Evolutionary conservation across 306 rosid species (phyloP), one percentile per base, ranked within the genome.

Genomic region (Vicia sativa): DNA sequence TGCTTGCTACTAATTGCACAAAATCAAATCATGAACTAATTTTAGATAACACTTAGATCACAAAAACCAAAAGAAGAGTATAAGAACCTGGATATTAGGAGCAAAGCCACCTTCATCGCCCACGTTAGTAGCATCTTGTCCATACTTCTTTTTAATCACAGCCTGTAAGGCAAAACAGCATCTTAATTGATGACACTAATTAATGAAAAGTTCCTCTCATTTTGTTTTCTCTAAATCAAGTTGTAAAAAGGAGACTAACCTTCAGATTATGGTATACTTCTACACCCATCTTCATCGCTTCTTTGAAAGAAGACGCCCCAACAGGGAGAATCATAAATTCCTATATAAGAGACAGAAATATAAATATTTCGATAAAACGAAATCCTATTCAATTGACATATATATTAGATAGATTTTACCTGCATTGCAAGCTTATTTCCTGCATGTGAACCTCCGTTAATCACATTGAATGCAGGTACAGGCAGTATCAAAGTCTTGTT

Each of bases 41-140:
- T 44, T 16, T 28, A 42, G 45, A 65, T 29, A 61, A 67, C 38
- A 21, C 11, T 18, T 18, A 21, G 81, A 37, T 72, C 46, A 41
- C 31, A 44, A 67, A 67, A 66, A 67, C 49, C 23, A 49, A 58
- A 14, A 21, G 26, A 12, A 16, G 71, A 2, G 38, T 23, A 10
- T 8, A 70, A 70, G 48, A 14, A 92, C 99, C 97, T 93, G 99
- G 59, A 95, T 95, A 55, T 95, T 95, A 73, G 99, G 99, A 44
- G 99, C 99, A 80, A 95, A 95, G 65, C 99, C 99, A 78, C 99
- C 99, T 87, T 95, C 99, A 56, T 95, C 99, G 62, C 99, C 99
- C 38, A 95, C 99, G 68, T 95, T 95, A 6, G 93, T 85, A 54
- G 98, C 98, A 80, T 92, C 98, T 74, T 92, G 98, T 14, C 98